Evolutionary conservation across 2,329 filamentous ascomycete genomes (phyloP).

Genomic region (Microsporum ferrugineum): DNA sequence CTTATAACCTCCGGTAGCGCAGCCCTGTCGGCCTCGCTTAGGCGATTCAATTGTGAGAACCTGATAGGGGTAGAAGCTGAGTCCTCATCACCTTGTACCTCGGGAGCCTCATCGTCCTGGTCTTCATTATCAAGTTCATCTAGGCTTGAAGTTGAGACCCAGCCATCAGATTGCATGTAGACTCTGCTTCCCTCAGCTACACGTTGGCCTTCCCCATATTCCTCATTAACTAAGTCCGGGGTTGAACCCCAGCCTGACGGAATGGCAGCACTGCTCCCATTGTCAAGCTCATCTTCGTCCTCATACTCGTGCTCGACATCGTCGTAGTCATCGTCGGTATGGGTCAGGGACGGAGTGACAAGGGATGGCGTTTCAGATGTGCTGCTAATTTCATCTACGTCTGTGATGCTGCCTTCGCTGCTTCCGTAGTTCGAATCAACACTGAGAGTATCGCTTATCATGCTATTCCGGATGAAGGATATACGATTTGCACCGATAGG

Average conservation of each 20-base stretch:
- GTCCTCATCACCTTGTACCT: background rate
- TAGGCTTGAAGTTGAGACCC: background rate
- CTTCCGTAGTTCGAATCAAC: slow-evolving; percentile 28
- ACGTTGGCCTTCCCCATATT: background rate
- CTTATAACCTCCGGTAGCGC: background rate
- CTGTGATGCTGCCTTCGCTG: slow-evolving; percentile 23
- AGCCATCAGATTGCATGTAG: background rate
- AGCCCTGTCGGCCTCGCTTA: background rate
- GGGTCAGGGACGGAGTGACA: background rate
- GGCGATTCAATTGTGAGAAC: background rate
- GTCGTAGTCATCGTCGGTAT: background rate
- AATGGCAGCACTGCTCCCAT: background rate
- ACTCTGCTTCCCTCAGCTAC: background rate
- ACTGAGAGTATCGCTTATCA: slow-evolving; percentile 36
- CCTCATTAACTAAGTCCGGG: background rate
- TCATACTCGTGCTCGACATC: background rate
- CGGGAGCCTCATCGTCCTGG: background rate
- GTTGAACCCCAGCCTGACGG: background rate
- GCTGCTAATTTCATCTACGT: background rate
- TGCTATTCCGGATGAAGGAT: slow-evolving; percentile 34
- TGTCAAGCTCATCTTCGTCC: background rate
- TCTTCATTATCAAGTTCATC: background rate
- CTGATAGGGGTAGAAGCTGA: background rate
- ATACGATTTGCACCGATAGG: slow-evolving; percentile 32
- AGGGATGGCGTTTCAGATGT: background rate